These are phyloP conservation scores for Mycena galopus DNA, from an alignment of 768 basidiomycete genomes.

Conservation along the genomic window DNA sequence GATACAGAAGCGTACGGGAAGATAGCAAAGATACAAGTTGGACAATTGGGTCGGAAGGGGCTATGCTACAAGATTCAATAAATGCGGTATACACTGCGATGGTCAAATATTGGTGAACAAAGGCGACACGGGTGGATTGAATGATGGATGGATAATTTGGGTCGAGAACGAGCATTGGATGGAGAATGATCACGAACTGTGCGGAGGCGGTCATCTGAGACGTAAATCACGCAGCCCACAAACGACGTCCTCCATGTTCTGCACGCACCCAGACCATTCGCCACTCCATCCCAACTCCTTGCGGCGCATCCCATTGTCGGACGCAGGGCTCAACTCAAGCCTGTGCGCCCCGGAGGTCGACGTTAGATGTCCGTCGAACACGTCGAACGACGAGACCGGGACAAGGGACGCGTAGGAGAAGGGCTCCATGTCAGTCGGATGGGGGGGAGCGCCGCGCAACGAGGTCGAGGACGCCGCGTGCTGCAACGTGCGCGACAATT, in stretches of 20 bases:
- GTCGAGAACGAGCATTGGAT: too few relatives aligned
- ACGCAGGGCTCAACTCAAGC: neutral
- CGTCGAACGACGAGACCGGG: neutral
- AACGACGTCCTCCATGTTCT: slow-evolving; percentile 33
- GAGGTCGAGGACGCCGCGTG: slow-evolving; percentile 32
- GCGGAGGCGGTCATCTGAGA: slow-evolving; percentile 16
- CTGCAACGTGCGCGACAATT: neutral
- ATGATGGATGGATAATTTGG: neutral
- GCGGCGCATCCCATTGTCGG: slow-evolving; percentile 17
- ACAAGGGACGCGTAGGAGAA: slow-evolving; percentile 32
- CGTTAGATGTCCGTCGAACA: too few relatives aligned
- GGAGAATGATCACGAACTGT: neutral
- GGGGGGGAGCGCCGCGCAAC: neutral
- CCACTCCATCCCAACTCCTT: slow-evolving; percentile 35
- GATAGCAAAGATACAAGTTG: too few relatives aligned
- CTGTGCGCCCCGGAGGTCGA: neutral
- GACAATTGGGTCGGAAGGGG: neutral
- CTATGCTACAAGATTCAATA: slow-evolving; percentile 1
- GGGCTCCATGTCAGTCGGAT: slow-evolving; percentile 8
- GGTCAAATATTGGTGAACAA: neutral
- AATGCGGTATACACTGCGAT: neutral
- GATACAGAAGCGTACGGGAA: too few relatives aligned
- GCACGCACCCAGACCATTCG: slow-evolving; percentile 29
- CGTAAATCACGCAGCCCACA: slow-evolving; percentile 20
- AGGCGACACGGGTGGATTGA: neutral